Conservation (phyloP, 306 rosid genomes). For the Cucurbita moschata region DNA sequence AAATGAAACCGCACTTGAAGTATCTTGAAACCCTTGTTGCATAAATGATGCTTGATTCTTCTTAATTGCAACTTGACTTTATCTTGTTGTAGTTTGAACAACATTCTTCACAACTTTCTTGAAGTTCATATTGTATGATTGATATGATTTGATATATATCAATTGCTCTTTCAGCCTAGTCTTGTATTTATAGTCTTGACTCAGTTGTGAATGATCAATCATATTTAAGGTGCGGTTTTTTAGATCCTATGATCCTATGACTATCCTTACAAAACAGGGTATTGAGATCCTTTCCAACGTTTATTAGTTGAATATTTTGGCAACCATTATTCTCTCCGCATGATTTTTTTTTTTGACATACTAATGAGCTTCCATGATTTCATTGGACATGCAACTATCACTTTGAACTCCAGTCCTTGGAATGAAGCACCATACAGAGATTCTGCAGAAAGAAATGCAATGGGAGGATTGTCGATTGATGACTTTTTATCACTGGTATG, state of each 20-base stretch:
- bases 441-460: constrained; percentile 61
- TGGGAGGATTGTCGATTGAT: constrained; percentile 73
- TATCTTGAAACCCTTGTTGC: too few relatives aligned
- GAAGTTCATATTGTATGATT: too few relatives aligned
- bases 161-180: background rate
- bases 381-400: constrained; percentile 8
- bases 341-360: background rate
- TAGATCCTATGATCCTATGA: background rate
- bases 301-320: background rate
- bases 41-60: too few relatives aligned
- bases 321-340: background rate
- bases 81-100: too few relatives aligned
- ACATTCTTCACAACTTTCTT: too few relatives aligned
- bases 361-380: background rate
- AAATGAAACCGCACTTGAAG: too few relatives aligned
- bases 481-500: constrained; percentile 57
- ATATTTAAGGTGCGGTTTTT: background rate
- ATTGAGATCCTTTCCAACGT: background rate
- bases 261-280: background rate
- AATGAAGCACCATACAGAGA: constrained; percentile 53
- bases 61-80: too few relatives aligned
- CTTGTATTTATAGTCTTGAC: background rate
- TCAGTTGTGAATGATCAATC: background rate
- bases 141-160: too few relatives aligned
- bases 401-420: constrained; percentile 59